Base-by-base conservation (phyloP, 768 basidiomycete genomes). In the Collybiopsis confluens region DNA sequence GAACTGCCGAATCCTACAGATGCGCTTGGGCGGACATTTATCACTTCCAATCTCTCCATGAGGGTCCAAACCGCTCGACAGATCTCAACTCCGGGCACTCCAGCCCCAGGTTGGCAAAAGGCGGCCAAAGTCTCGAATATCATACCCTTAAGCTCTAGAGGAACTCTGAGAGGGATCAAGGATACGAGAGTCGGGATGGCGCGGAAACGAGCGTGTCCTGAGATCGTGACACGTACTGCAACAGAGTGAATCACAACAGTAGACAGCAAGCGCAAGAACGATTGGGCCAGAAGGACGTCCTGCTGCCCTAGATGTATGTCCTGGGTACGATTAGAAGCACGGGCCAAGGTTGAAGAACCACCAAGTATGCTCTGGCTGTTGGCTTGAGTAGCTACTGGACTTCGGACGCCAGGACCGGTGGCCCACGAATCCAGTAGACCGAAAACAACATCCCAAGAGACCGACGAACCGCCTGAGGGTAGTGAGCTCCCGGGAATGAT, bases 71-170 rank as follows among this genome's bases (percentile, higher is more conserved):
- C 83, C 3, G 82, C 80, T 64, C 83, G 83, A 66, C 90, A 91
- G 36, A 93, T 81, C 62, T 94, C 90, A 11, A 87, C 81, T 5
- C 89, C 91, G 0, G 79, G 71, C 10, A 68, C 61, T 1, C 90
- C 88, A 0, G 86, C 90, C 8, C 90, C 91, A 6, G 91, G 86
- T 50, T 82, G 78, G 56, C 90, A 90, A 70, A 96, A 95, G 1
- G 91, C 83, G 5, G 88, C 80, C 7, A 95, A 72, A 0, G 90
- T 82, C 38, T 90, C 83, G 58, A 94, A 90, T 3, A 94, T 71
- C 0, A 88, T 83, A 4, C 91, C 93, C 59, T 96, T 96, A 46
- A 96, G 75, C 61, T 95, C 91, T n/a, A 95, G 75, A 1, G 92
- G 90, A n/a, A 94, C 78, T 10, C 85, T 78, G 1, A 90, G 76